Base-by-base conservation (phyloP, 805 yeast species). In the Candida dajiaensis region DNA sequence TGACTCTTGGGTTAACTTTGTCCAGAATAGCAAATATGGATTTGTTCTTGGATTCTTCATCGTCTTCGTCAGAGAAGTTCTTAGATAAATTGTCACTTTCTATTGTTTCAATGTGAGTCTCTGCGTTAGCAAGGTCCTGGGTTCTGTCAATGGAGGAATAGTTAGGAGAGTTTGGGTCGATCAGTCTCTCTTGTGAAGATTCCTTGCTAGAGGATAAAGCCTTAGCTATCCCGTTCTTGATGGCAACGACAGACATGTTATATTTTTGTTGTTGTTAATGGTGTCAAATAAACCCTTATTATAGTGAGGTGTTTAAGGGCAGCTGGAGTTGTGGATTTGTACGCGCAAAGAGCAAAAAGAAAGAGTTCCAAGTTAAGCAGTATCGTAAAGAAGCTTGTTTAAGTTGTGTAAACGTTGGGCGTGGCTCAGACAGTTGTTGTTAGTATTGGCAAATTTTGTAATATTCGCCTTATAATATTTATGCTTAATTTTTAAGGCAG, bases 1-100 rank as follows among this genome's bases (percentile, higher is more conserved):
- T 87, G 22, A 90, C 90, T 64, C 99, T 80, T 10, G 99, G 99
- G 62, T 85, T 94, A 44, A 85, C 73, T 40, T 70, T 76, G 35
- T 73, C 74, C 50, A 82, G n/a, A 13, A 46, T 20, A 16, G 51
- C 48, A 25, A 44, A 19, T 16, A 42, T 25, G 31, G 54, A 51
- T 31, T 44, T 50, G 29, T 42, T 43, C 28, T 23, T 36, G 7
- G 35, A 40, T 11, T 46, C 23, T 15, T 43, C 50, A 11, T 37
- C 39, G 10, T 50, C 52, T 10, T 26, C 28, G 31, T 48, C 46
- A 16, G 43, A 38, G 21, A 42, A 48, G 22, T 41, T 40, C 25
- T 46, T 33, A 16, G 45, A 42, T 38, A 35, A 15, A 11, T 21
- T 8, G 26, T 43, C 12, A 10, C 31, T 44, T 11, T 42, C 50